These are phyloP conservation scores for Pharus latifolius DNA, from an alignment of 176 grass and related monocot genomes.

Conservation along the genomic window DNA sequence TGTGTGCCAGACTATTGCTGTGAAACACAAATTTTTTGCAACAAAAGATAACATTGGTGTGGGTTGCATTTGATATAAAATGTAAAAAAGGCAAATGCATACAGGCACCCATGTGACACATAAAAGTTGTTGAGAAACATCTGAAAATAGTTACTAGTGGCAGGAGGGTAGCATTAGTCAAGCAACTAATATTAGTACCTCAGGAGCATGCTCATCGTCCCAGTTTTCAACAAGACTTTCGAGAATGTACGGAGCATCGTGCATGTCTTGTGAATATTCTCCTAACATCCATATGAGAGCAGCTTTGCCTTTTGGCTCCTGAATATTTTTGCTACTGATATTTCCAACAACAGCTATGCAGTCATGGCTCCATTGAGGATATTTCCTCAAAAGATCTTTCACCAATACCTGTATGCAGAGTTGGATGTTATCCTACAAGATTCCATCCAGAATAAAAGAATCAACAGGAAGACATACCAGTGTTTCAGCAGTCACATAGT, in stretches of 20 bases:
- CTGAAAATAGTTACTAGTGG: neutral
- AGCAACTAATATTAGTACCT: conserved; percentile 33
- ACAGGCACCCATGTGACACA: no score
- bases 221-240: conserved; percentile 89
- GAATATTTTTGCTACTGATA: conserved; percentile 98
- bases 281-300: conserved; percentile 99
- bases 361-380: conserved; percentile 99
- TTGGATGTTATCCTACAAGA: neutral
- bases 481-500: conserved; percentile 98
- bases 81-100: neutral
- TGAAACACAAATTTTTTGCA: neutral
- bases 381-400: conserved; percentile 98
- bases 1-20: neutral
- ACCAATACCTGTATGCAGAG: conserved; percentile 60
- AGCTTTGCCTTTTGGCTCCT: conserved; percentile 96
- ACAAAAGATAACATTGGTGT: neutral
- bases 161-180: neutral
- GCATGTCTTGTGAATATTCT: conserved; percentile 99
- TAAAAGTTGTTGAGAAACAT: neutral
- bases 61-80: neutral
- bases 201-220: conserved; percentile 86
- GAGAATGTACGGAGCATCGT: conserved; percentile 89
- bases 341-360: conserved; percentile 99
- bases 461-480: conserved; percentile 47
- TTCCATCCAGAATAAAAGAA: neutral